phyloP scores from a whole-genome alignment of 2,329 filamentous ascomycete genomes.

The Aspergillus melleus region DNA sequence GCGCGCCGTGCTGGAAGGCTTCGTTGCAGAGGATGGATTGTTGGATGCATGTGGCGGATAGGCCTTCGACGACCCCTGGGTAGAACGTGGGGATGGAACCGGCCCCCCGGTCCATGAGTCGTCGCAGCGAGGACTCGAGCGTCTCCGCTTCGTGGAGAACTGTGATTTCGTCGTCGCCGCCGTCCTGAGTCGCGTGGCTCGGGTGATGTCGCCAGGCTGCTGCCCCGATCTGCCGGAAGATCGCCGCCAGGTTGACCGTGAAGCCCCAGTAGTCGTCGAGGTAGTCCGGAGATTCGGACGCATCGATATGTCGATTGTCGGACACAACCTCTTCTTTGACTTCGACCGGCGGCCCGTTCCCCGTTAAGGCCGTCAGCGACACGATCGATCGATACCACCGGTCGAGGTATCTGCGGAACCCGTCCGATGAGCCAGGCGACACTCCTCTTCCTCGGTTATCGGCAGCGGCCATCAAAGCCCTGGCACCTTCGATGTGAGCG shows the following conservation, averaged over 20 bases:
- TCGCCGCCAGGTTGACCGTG: slow-evolving; percentile 38
- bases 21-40: slow-evolving; percentile 44
- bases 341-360: slow-evolving; percentile 39
- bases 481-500: slow-evolving; percentile 45
- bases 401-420: slow-evolving; percentile 40
- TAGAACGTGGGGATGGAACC: slow-evolving; percentile 34
- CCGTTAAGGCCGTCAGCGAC: slow-evolving; percentile 42
- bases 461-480: slow-evolving; percentile 36
- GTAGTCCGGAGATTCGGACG: slow-evolving; percentile 30
- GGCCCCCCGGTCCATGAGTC: slow-evolving; percentile 35
- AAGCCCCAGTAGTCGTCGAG: slow-evolving; percentile 47
- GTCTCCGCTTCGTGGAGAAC: slow-evolving; percentile 30
- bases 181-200: slow-evolving; percentile 10
- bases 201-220: slow-evolving; percentile 34
- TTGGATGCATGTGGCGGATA: slow-evolving; percentile 32
- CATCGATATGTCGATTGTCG: slow-evolving; percentile 7
- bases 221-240: slow-evolving; percentile 42
- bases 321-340: slow-evolving; percentile 16
- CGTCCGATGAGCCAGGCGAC: slow-evolving; percentile 27
- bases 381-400: slow-evolving; percentile 46
- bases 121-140: slow-evolving; percentile 35
- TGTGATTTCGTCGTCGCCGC: slow-evolving; percentile 21
- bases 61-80: slow-evolving; percentile 34
- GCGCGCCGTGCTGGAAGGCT: slow-evolving; percentile 45
- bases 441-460: slow-evolving; percentile 16